Percentiles rank a stretch among this genome's conserved stretches.
phyloP scores from a whole-genome alignment of 768 basidiomycete species.

The Rhodotorula kratochvilovae region DNA sequence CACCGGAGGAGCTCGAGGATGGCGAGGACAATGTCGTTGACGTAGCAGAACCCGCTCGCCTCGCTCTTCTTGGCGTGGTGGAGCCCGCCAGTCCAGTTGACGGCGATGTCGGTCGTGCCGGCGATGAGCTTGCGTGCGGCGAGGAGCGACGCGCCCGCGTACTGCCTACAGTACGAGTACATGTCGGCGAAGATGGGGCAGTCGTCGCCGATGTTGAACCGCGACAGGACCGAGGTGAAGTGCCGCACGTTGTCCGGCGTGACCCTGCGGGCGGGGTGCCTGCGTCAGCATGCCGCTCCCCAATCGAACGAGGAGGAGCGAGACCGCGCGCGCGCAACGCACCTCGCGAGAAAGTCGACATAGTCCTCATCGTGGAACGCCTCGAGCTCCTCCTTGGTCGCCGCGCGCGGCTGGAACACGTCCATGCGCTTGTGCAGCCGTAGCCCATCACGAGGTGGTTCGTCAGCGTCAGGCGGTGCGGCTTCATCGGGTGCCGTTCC shows the following conservation, averaged over 20 bases:
- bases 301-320: no score
- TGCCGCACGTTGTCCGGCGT: conserved; percentile 68
- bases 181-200: conserved; percentile 93
- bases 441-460: conserved; percentile 95
- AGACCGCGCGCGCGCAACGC: conserved; percentile 40
- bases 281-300: no score
- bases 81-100: conserved; percentile 97
- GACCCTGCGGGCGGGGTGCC: no score
- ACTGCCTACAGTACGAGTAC: conserved; percentile 91
- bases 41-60: conserved; percentile 96
- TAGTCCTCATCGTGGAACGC: conserved; percentile 93
- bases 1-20: conserved; percentile 87
- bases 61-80: conserved; percentile 98
- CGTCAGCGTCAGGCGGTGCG: conserved; percentile 88
- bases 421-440: conserved; percentile 94
- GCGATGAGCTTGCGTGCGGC: conserved; percentile 81
- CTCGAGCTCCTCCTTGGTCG: conserved; percentile 82
- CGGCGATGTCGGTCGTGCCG: conserved; percentile 87
- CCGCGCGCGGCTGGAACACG: conserved; percentile 80
- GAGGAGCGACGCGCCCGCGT: conserved; percentile 83
- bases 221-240: conserved; percentile 72
- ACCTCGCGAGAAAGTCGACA: conserved; percentile 90
- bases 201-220: conserved; percentile 93
- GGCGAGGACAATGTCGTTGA: conserved; percentile 69
- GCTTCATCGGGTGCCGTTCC: conserved; percentile 99